Percentiles rank a stretch among this genome's conserved stretches.
phyloP scores from a whole-genome alignment of 108 stramenopile species.

The Cyclotella sp. region DNA sequence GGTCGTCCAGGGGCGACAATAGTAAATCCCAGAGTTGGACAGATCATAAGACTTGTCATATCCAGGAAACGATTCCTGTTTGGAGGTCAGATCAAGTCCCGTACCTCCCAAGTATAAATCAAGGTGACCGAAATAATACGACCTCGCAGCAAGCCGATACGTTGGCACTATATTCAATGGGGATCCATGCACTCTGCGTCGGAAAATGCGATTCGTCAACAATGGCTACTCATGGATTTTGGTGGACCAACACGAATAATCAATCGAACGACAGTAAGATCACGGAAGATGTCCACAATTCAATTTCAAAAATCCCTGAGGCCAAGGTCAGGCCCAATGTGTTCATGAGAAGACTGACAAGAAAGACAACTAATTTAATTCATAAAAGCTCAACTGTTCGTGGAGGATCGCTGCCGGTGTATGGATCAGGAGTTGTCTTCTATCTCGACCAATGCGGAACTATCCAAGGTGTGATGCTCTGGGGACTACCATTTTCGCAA shows the following conservation, averaged over 20 bases:
- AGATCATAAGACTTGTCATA: slow-evolving; percentile 8
- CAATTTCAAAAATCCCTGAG: background rate
- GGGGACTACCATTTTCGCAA: slow-evolving; percentile 79
- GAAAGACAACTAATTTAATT: background rate
- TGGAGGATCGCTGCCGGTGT: slow-evolving; percentile 54
- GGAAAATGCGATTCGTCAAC: slow-evolving; percentile 83
- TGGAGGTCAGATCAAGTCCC: slow-evolving; percentile 81
- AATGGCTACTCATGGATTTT: slow-evolving; percentile 79
- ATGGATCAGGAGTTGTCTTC: slow-evolving; percentile 83
- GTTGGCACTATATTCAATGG: slow-evolving; percentile 61
- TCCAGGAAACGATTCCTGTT: slow-evolving; percentile 66
- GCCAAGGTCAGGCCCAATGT: slow-evolving; percentile 24
- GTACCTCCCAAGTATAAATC: slow-evolving; percentile 20
- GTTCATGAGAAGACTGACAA: slow-evolving; percentile 52
- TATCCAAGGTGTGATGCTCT: slow-evolving; percentile 84
- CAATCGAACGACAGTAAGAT: slow-evolving; percentile 32
- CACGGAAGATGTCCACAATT: background rate
- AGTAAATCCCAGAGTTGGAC: background rate
- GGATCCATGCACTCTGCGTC: slow-evolving; percentile 78
- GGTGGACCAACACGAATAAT: slow-evolving; percentile 85
- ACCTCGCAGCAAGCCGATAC: slow-evolving; percentile 32
- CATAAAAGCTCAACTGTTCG: slow-evolving; percentile 2
- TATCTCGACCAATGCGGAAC: slow-evolving; percentile 77
- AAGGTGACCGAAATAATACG: background rate
- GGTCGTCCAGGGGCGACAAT: slow-evolving; percentile 11